phyloP scores from a whole-genome alignment of 2,329 filamentous ascomycete genomes.

The Xylariaceae sp. region DNA sequence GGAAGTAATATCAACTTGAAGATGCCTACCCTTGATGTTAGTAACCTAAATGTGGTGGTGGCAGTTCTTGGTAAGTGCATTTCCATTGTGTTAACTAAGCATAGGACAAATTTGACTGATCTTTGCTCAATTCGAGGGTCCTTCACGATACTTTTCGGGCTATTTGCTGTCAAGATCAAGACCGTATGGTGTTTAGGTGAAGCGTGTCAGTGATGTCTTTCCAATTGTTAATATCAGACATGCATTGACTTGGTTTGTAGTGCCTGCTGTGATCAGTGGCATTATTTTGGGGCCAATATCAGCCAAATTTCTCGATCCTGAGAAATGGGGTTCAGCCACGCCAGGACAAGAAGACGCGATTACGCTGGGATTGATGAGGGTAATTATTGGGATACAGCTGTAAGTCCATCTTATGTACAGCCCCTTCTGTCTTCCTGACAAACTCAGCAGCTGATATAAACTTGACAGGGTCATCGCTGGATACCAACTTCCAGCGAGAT shows the following conservation, averaged over 20 bases:
- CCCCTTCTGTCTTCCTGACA: neutral
- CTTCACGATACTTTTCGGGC: slow-evolving; percentile 46
- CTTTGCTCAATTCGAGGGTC: too few species aligned
- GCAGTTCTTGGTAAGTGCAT: slow-evolving; percentile 38
- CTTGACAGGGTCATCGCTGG: slow-evolving; percentile 49
- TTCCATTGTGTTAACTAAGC: slow-evolving; percentile 1
- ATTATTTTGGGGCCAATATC: slow-evolving; percentile 51
- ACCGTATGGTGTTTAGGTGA: slow-evolving; percentile 51
- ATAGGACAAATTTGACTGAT: too few species aligned
- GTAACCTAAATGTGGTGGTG: slow-evolving; percentile 51
- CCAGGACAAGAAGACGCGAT: slow-evolving; percentile 35
- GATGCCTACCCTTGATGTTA: slow-evolving; percentile 47
- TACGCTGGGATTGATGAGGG: slow-evolving; percentile 48
- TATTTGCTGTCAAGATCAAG: slow-evolving; percentile 51
- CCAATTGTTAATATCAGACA: slow-evolving; percentile 3
- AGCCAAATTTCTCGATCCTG: slow-evolving; percentile 48
- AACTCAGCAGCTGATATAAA: slow-evolving; percentile 1
- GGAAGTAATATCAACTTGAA: too few species aligned
- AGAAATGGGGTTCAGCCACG: slow-evolving; percentile 36
- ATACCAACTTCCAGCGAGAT: slow-evolving; percentile 57
- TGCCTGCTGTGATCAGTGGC: slow-evolving; percentile 52
- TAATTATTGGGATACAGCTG: slow-evolving; percentile 61
- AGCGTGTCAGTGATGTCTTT: slow-evolving; percentile 39
- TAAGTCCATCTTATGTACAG: slow-evolving; percentile 17
- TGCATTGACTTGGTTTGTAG: too few species aligned